Conservation (phyloP, 345 rosid species). For the Hibiscus mutabilis region DNA sequence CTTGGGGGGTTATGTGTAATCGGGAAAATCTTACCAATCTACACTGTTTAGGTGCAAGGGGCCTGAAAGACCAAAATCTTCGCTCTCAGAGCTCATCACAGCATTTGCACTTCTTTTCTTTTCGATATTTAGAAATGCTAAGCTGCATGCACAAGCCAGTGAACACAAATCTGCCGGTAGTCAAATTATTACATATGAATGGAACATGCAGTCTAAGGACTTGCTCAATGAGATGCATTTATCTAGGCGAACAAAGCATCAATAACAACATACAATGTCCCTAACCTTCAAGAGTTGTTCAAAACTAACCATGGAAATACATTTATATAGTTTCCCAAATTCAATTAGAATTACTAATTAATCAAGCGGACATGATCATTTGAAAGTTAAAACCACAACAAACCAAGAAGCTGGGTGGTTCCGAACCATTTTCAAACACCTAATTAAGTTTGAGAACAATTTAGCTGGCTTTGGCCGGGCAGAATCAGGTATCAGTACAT, state of each 20-base stretch:
- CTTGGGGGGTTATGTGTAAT: not conserved
- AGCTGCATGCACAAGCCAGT: constrained; percentile 9
- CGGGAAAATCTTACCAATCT: constrained; percentile 36
- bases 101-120: not conserved
- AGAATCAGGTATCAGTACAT: not conserved
- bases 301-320: too few relatives aligned
- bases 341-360: not conserved
- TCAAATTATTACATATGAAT: not conserved
- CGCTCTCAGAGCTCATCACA: constrained; percentile 39
- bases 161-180: too few relatives aligned
- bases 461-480: not conserved
- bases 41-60: constrained; percentile 37
- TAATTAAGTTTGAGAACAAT: not conserved
- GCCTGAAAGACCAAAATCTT: constrained; percentile 36
- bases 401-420: not conserved
- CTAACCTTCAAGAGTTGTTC: too few relatives aligned
- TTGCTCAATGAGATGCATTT: not conserved
- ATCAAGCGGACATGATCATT: too few relatives aligned
- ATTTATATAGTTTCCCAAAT: not conserved
- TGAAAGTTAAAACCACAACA: not conserved
- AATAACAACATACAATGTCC: not conserved
- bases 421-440: not conserved
- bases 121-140: constrained; percentile 7
- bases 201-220: too few relatives aligned
- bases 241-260: not conserved